These are phyloP conservation scores for Sarocladium kiliense DNA, from an alignment of 2,329 filamentous ascomycete species.

Conservation along the genomic window DNA sequence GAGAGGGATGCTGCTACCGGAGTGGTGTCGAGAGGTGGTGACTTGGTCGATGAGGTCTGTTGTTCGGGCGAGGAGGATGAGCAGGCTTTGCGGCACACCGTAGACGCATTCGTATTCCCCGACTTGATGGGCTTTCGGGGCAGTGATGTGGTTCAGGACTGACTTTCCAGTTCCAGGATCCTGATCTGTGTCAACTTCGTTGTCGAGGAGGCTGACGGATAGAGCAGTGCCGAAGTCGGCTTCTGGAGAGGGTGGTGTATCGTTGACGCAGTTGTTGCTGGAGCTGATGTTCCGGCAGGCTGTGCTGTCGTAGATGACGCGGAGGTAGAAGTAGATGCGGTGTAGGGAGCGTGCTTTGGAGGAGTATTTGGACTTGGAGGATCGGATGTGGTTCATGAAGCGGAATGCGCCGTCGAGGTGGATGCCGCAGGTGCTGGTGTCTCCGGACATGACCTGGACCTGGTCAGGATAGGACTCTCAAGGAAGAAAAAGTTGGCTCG, in stretches of 20 bases:
- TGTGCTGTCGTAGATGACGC: constrained; percentile 20
- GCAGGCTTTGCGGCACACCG: constrained; percentile 14
- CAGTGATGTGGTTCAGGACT: background rate
- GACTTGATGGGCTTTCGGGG: background rate
- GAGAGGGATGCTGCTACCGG: background rate
- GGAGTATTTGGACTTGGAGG: constrained; percentile 15
- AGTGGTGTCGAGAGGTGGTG: background rate
- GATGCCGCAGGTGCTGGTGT: constrained; percentile 18
- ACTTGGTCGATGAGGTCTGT: constrained; percentile 11
- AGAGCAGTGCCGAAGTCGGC: background rate
- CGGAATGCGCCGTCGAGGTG: constrained; percentile 17
- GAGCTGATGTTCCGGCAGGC: background rate
- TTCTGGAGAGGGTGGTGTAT: background rate
- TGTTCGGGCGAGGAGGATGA: constrained; percentile 10
- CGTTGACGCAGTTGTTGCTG: too few relatives aligned
- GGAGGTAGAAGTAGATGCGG: constrained; percentile 20
- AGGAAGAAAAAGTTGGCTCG: too few relatives aligned
- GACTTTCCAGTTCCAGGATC: background rate
- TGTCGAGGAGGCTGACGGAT: background rate
- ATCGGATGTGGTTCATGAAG: constrained; percentile 16
- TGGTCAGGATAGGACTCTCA: too few relatives aligned
- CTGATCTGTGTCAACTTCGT: background rate
- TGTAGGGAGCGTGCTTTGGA: constrained; percentile 17
- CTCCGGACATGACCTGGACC: constrained; percentile 21
- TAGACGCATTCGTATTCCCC: constrained; percentile 15